Base-by-base conservation (phyloP, 2,329 filamentous ascomycete genomes). In the Trichoderma guizhouense region DNA sequence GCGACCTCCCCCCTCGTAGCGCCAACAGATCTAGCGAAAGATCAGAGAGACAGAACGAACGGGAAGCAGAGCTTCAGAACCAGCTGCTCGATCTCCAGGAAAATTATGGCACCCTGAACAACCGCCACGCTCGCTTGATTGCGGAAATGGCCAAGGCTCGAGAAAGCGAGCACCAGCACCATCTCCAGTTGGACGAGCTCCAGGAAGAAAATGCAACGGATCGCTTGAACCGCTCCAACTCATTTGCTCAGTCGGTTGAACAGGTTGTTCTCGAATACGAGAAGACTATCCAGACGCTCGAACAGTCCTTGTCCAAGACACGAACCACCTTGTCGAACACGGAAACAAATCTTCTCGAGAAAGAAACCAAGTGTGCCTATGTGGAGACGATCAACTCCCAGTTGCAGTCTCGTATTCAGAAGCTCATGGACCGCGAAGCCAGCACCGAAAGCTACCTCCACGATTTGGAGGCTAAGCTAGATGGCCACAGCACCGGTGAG, bases 241-340 rank as follows among this genome's bases (percentile, higher is more conserved):
- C 93, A 0, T 98, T 99, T 79, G 95, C 95, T 1, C 92, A 97
- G 79, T 95, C 95, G 32, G 95, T 99, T 24, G 96, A 99, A 78
- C 93, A 97, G 78, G 94, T 99, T 26, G 94, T 99, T 3, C 85
- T 98, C 63, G 96, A 99, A 82, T 99, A 99, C 79, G 97, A 99
- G 81, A 98, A 97, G 86, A 99, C 97, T 0, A 99, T 99, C 64
- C 95, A 98, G 80, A 92, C 90, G 68, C 87, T 99, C 18, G 96
- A 99, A 81, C 91, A 94, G 65, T 98, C 95, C 2, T 88, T 99
- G 15, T 95, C 95, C 0, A 96, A 90, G 78, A 98, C 96, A 1
- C 89, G 96, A 71, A 87, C 92, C 39, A 94, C 93, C 0, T 86
- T 99, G 32, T 92, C 96, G 12, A 91, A 85, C 74, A 95, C 93